phyloP scores from a whole-genome alignment of 1,139 yeast species.

The Yamadazyma triangularis region DNA sequence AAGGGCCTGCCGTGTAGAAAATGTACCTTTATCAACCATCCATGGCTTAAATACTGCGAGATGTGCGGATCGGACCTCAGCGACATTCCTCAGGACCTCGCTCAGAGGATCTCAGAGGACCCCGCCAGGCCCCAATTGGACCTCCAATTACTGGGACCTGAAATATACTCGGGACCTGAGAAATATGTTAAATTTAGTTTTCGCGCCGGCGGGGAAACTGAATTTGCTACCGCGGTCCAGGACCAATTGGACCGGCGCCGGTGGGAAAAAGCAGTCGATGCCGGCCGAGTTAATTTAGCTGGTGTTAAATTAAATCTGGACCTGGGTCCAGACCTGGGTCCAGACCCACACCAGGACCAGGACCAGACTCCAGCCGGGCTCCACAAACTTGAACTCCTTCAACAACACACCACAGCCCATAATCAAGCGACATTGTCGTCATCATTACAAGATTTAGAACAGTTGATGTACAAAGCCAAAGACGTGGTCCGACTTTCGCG shows the following conservation, averaged over 20 bases:
- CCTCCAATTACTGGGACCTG: constrained; percentile 27
- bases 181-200: constrained; percentile 57
- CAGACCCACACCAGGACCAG: constrained; percentile 2
- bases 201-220: constrained; percentile 53
- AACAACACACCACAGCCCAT: constrained; percentile 52
- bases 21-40: constrained; percentile 86
- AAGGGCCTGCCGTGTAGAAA: constrained; percentile 53
- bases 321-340: no score
- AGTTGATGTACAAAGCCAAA: constrained; percentile 71
- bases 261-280: constrained; percentile 39
- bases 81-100: constrained; percentile 13
- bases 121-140: constrained; percentile 13
- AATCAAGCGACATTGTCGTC: constrained; percentile 61
- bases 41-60: constrained; percentile 74
- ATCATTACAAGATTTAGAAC: constrained; percentile 75
- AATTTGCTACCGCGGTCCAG: constrained; percentile 41
- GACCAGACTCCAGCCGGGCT: constrained; percentile 46
- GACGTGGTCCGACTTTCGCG: constrained; percentile 61
- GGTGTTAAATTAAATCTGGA: constrained; percentile 23
- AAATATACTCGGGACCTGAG: constrained; percentile 25
- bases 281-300: constrained; percentile 39
- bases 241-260: constrained; percentile 39
- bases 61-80: constrained; percentile 70
- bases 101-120: constrained; percentile 4
- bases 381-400: constrained; percentile 61